phyloP scores from a whole-genome alignment of 192 early-diverging fungal genomes.

The Gaertneriomyces semiglobifer region DNA sequence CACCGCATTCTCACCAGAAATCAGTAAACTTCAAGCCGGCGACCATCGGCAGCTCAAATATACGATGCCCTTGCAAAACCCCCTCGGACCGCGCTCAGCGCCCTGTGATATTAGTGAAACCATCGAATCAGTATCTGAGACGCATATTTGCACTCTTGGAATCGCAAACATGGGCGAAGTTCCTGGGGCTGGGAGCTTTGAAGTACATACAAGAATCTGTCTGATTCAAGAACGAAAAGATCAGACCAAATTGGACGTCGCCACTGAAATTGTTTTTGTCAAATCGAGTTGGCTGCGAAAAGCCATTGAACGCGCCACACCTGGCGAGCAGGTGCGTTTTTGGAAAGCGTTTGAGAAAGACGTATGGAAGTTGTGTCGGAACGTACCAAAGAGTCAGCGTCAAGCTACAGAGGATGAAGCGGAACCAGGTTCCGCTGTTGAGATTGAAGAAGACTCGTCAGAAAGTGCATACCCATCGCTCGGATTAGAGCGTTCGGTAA shows the following conservation, averaged over 20 bases:
- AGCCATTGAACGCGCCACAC: conserved; percentile 22
- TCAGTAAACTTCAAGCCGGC: conserved; percentile 6
- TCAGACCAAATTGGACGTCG: conserved; percentile 9
- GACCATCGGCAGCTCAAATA: conserved; percentile 19
- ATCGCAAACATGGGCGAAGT: conserved; percentile 22
- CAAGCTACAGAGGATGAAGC: too few species aligned
- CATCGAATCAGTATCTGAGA: conserved; percentile 2
- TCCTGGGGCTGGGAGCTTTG: conserved; percentile 12
- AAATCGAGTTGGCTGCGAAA: conserved; percentile 26
- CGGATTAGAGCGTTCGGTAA: too few species aligned
- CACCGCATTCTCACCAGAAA: background rate
- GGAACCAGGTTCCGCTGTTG: too few species aligned
- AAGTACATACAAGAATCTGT: conserved; percentile 12
- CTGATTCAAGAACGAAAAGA: conserved; percentile 2
- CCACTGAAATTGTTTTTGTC: conserved; percentile 18
- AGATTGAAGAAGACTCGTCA: too few species aligned
- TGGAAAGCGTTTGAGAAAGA: conserved; percentile 8
- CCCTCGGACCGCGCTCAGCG: conserved; percentile 19
- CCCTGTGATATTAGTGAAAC: conserved; percentile 16
- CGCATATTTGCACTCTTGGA: conserved; percentile 11
- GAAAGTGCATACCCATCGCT: too few species aligned
- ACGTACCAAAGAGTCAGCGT: too few species aligned
- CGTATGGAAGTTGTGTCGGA: too few species aligned
- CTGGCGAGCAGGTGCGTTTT: conserved; percentile 14
- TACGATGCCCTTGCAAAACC: conserved; percentile 21